Base-by-base conservation (phyloP, 805 yeast species). In the Lipomyces starkeyi region DNA sequence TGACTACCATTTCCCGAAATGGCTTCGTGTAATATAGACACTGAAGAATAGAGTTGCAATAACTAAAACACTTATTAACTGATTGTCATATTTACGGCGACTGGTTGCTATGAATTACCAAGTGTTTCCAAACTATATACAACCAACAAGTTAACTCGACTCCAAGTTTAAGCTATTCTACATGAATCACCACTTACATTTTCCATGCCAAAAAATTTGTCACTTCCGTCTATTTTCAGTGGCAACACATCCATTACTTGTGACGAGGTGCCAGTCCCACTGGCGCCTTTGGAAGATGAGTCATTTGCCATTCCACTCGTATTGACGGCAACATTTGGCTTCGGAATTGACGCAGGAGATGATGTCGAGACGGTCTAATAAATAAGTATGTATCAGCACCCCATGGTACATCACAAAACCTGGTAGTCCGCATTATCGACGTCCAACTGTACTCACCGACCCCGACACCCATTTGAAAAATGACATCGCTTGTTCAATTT, bases 41-140 rank as follows among this genome's bases (percentile, higher is more conserved):
- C 77, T 95, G 98, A 20, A 95, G 79, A 29, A 95, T 90, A 9
- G 97, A 91, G 74, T 95, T 95, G 79, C 97, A 91, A 80, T 94
- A 94, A 80, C 68, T 60, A 52, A 3, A n/a, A 22, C 34, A 22
- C 9, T 27, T 47, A 11, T 61, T 80, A 43, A 43, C 8, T 81
- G 9, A 67, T 62, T 14, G 32, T 5, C 7, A 29, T 29, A 29
- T 29, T 29, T 29, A 29, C 32, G 17, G 13, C 40, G 40, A 37
- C 0, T 88, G 87, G 0, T 76, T 73, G 73, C 83, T 82, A 22
- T 73, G 73, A 29, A 11, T 74, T 63, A 63, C 66, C 71, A 95
- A 0, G 98, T 93, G 76, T 93, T 89, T 1, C 97, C 97, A 75
- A 90, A 70, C 71, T 67, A 57, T 7, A 11, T 2, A 25, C 49